Base-by-base conservation (phyloP, 441 rosid genomes). In the Syzygium syzygioides region DNA sequence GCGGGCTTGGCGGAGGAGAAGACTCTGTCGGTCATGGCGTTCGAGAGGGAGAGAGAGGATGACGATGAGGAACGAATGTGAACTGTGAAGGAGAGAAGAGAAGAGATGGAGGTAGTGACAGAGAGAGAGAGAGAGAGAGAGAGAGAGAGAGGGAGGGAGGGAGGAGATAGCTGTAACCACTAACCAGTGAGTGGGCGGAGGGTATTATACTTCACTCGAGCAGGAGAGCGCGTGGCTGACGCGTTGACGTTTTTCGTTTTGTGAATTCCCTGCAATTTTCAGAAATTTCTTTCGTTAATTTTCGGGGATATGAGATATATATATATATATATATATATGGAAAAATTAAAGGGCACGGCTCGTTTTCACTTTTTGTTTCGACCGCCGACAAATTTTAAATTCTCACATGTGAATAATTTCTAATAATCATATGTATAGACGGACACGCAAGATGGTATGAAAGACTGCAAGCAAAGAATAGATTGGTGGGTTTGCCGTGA, bases 1-100 rank as follows among this genome's bases (percentile, higher is more conserved):
- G 94, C 56, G 55, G 94, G 93, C 86, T 92, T 96, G 19, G 94
- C 87, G 12, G 98, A 91, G 1, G 98, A 97, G 91, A 93, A 92
- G 34, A 96, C 93, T 90, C 87, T 93, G 87, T 96, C 98, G 64
- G 94, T 59, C 98, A 96, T 96, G 88, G 76, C 71, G 48, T 34
- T 86, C 20, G 87, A 89, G 50, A 26, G 86, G 25, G 20, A 85
- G 68, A 25, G 23, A 54, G 41, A 55, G 25, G 32, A 30, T 50
- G 79, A 13, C 32, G 68, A 60, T 60, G 15, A 17, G 5, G 15
- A 37, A 41, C 1, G 10, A 48, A 23, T 6, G 83, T 4, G n/a
- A 9, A 41, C 23, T 14, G 83, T 0, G 52, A 41, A 41, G 83
- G 52, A 76, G n/a, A 20, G 2, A 14, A 2, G 50, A 45, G 48